Percentiles rank a stretch among this genome's conserved stretches.
Conservation (phyloP, 2,329 filamentous ascomycete species). For the Colletotrichum sp. region DNA sequence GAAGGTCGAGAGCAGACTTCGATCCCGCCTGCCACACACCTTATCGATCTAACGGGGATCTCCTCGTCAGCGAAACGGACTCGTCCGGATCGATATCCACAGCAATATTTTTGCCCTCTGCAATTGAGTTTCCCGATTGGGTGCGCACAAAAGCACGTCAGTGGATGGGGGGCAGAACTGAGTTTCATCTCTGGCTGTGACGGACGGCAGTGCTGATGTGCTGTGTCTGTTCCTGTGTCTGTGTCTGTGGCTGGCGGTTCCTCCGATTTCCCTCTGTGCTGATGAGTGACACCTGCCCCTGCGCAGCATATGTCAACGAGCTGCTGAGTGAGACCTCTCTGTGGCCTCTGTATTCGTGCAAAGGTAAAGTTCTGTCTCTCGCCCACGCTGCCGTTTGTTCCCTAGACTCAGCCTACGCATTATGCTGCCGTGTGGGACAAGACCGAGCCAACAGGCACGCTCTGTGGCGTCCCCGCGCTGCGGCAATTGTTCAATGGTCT, state of each 20-base stretch:
- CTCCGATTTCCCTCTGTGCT: background rate
- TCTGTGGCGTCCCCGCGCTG: background rate
- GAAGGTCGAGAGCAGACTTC: background rate
- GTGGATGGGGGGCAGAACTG: background rate
- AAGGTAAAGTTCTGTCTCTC: background rate
- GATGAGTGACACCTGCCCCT: background rate
- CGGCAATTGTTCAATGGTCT: background rate
- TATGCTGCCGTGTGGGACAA: background rate
- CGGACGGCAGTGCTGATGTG: background rate
- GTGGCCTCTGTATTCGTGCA: background rate
- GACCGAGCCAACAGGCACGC: background rate
- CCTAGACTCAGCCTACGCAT: background rate
- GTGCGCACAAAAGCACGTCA: background rate
- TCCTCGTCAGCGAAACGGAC: background rate
- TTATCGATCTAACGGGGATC: constrained; percentile 13
- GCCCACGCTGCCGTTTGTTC: background rate
- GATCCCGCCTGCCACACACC: background rate
- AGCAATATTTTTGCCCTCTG: background rate
- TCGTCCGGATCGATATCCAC: background rate
- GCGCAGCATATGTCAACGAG: background rate
- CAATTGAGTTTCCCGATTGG: background rate
- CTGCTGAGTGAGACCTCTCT: background rate
- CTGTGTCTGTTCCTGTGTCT: background rate
- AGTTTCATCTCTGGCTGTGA: background rate
- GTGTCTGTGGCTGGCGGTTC: background rate